Base-by-base conservation (phyloP, 1,284 basidiomycete species). In the Malassezia japonica region DNA sequence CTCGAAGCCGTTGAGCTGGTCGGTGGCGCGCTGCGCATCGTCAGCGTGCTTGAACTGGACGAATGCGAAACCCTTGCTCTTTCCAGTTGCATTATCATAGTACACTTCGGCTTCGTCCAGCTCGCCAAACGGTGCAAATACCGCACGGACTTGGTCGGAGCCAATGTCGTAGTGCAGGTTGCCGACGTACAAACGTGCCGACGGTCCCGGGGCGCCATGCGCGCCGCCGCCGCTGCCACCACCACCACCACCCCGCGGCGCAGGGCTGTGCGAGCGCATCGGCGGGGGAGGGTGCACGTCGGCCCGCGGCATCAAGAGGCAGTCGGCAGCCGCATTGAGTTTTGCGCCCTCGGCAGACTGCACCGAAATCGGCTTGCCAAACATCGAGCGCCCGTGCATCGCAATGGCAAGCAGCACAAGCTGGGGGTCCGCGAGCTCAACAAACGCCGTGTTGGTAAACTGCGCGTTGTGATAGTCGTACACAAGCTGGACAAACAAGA, bases 1-100 rank as follows among this genome's bases (percentile, higher is more conserved):
- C 65, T 94, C 89, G 70, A 98, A 96, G 10, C 87, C 87, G 77
- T 96, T 89, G 90, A 99, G 96, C 62, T 94, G 88, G 68, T 95
- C 89, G 33, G 92, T 77, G 15, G 92, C 92, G 82, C 91, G 91
- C 73, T 87, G 85, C 16, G 94, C 92, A 70, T 95, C 86, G 67
- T 89, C 85, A 15, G 82, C 77, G 42, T 86, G 80, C 68, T 87
- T 87, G 75, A 89, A 67, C 83, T 98, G 94, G 36, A 99, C 86
- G 73, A 98, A 99, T 24, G 88, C 90, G 73, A 94, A 96, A 32
- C 94, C 94, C 75, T 96, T 96, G 76, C 87, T 91, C 67, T 87
- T 83, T 36, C 91, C 90, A 34, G 88, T 91, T 77, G 62, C 73
- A 6, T 86, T 84, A 74, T 95, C 90, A 67, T 84, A 82, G 75